Conservation (phyloP, 2,329 filamentous ascomycete genomes). For the Rhytidhysteron rufulum region DNA sequence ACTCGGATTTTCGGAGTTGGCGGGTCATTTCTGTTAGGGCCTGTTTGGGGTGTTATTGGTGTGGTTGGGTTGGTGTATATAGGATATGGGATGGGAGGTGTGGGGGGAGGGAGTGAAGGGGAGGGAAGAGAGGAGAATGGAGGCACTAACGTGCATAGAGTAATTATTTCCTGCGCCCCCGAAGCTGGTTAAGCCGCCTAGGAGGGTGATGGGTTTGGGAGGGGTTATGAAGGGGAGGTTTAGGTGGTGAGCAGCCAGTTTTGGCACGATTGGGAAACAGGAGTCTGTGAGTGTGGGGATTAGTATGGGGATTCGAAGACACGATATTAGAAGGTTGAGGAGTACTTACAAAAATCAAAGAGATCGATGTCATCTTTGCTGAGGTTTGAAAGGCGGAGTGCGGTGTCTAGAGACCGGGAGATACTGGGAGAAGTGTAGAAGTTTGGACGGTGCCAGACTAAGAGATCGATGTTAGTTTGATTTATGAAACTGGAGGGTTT, state of each 20-base stretch:
- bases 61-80: too few relatives aligned
- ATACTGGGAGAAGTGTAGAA: conserved; percentile 58
- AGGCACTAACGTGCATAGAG: conserved; percentile 63
- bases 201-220: conserved; percentile 54
- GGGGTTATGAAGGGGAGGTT: conserved; percentile 46
- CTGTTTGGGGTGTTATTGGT: too few relatives aligned
- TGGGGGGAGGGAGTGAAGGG: too few relatives aligned
- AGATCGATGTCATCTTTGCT: conserved; percentile 53
- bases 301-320: conserved; percentile 1
- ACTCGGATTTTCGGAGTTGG: conserved; percentile 47
- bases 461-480: too few relatives aligned
- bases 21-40: conserved; percentile 38
- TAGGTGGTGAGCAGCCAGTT: conserved; percentile 60
- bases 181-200: conserved; percentile 65
- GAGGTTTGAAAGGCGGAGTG: conserved; percentile 47
- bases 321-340: too few relatives aligned
- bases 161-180: conserved; percentile 70
- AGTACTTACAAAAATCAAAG: conserved; percentile 62
- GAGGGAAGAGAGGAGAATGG: too few relatives aligned
- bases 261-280: conserved; percentile 68
- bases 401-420: conserved; percentile 54
- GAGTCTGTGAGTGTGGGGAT: conserved; percentile 30
- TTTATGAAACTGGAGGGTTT: too few relatives aligned
- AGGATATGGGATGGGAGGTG: too few relatives aligned
- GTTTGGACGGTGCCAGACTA: conserved; percentile 61